Conservation (phyloP, 2,329 filamentous ascomycete species). For the Laburnicola sp. region DNA sequence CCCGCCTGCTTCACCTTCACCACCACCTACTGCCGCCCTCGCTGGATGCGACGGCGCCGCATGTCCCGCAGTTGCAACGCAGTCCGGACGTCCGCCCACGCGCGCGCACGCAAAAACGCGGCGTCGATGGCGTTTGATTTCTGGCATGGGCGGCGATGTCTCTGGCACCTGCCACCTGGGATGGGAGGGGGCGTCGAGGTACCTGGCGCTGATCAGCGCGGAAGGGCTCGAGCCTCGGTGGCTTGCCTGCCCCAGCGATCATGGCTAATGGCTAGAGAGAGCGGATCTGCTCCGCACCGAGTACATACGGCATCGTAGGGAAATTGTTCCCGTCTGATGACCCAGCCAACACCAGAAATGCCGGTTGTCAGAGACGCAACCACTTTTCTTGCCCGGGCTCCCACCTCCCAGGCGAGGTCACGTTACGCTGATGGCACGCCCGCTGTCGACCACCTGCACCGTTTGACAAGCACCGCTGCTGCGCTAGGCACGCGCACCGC, state of each 20-base stretch:
- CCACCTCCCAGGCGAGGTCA: constrained; percentile 19
- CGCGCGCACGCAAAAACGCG: constrained; percentile 6
- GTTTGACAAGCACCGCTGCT: constrained; percentile 30
- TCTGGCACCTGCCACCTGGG: constrained; percentile 16
- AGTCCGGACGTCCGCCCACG: neutral
- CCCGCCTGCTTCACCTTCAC: constrained; percentile 35
- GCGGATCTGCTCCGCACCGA: constrained; percentile 38
- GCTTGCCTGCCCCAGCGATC: constrained; percentile 32
- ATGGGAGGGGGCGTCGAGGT: constrained; percentile 18
- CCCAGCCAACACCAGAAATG: constrained; percentile 18
- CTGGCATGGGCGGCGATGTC: constrained; percentile 33
- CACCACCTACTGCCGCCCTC: constrained; percentile 1
- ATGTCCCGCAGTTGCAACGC: constrained; percentile 16
- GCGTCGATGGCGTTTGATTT: constrained; percentile 29
- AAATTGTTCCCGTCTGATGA: constrained; percentile 37
- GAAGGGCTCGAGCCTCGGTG: constrained; percentile 29
- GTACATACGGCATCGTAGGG: constrained; percentile 17
- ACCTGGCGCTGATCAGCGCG: constrained; percentile 37
- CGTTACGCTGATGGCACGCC: constrained; percentile 28
- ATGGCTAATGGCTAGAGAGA: constrained; percentile 20
- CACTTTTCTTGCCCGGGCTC: constrained; percentile 11
- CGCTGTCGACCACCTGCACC: constrained; percentile 32
- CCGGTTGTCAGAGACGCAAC: constrained; percentile 17
- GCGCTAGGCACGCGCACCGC: constrained; percentile 32
- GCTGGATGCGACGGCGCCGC: constrained; percentile 21